phyloP scores from a whole-genome alignment of 352 stramenopile genomes.

The Globisporangium emineosum region DNA sequence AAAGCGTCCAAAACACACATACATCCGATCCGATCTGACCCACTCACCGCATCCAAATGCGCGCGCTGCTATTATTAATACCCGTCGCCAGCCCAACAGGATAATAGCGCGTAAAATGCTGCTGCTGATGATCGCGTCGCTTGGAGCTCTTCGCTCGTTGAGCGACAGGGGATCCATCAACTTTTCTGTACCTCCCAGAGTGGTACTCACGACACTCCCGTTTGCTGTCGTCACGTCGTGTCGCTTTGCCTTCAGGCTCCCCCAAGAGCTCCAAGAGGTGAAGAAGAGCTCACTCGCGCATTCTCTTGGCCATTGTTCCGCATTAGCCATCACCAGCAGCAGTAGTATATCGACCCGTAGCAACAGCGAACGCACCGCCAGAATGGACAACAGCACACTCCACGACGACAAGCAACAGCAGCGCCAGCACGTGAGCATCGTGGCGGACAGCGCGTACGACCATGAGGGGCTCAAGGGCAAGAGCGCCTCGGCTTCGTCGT shows the following conservation, averaged over 20 bases:
- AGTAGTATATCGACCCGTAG: background rate
- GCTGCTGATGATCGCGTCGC: background rate
- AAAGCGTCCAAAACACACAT: background rate
- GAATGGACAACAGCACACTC: conserved; percentile 20
- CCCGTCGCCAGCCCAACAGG: too few relatives aligned
- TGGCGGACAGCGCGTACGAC: conserved; percentile 5
- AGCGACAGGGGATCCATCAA: background rate
- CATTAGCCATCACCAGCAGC: background rate
- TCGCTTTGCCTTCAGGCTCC: background rate
- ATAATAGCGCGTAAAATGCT: background rate
- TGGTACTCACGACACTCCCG: background rate
- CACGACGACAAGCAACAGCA: conserved; percentile 12
- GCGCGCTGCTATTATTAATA: background rate
- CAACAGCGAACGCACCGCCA: background rate
- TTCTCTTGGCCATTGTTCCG: background rate
- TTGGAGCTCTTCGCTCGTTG: background rate
- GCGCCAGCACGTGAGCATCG: background rate
- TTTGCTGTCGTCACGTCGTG: background rate
- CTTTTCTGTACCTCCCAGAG: background rate
- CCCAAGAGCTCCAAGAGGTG: background rate
- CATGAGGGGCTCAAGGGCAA: conserved; percentile 13
- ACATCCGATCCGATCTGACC: background rate
- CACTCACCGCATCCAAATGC: background rate
- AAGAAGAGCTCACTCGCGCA: background rate
- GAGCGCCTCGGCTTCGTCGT: background rate